Evolutionary conservation across 1,139 yeast species (phyloP).

Genomic region (Citeromyces hawaiiensis): DNA sequence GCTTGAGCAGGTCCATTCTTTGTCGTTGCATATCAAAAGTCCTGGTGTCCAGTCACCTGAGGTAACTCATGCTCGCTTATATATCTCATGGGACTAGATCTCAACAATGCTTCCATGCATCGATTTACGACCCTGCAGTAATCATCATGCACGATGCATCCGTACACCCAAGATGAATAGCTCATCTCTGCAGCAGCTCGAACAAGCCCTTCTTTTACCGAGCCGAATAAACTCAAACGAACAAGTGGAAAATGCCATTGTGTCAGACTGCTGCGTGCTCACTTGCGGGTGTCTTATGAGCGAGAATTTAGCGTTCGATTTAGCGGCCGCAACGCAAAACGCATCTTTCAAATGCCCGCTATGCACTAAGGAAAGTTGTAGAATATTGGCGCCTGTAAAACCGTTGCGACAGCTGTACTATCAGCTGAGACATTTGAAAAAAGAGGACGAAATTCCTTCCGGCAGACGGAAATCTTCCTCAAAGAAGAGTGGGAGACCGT

Average conservation of each 20-base stretch:
- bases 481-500: constrained; percentile 13
- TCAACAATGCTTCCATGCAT: too few species aligned
- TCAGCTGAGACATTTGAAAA: constrained; percentile 4
- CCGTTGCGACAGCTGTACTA: constrained; percentile 35
- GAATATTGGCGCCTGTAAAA: constrained; percentile 28
- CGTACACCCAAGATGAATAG: too few species aligned
- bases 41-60: too few species aligned
- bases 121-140: too few species aligned
- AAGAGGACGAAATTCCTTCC: constrained; percentile 2
- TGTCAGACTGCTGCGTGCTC: constrained; percentile 39
- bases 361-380: constrained; percentile 11
- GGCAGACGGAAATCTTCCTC: constrained; percentile 7
- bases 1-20: too few species aligned
- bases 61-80: too few species aligned
- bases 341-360: not conserved
- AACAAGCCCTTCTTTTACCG: constrained; percentile 9
- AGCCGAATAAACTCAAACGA: constrained; percentile 8
- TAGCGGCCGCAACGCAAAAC: not conserved
- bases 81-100: too few species aligned
- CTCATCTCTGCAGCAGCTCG: constrained; percentile 4
- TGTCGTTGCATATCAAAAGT: too few species aligned
- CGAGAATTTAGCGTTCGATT: constrained; percentile 18
- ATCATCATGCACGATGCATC: too few species aligned
- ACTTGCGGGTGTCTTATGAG: constrained; percentile 67
- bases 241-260: constrained; percentile 13